Evolutionary conservation across 768 basidiomycete genomes (phyloP).

Genomic region (Suillus occidentalis): DNA sequence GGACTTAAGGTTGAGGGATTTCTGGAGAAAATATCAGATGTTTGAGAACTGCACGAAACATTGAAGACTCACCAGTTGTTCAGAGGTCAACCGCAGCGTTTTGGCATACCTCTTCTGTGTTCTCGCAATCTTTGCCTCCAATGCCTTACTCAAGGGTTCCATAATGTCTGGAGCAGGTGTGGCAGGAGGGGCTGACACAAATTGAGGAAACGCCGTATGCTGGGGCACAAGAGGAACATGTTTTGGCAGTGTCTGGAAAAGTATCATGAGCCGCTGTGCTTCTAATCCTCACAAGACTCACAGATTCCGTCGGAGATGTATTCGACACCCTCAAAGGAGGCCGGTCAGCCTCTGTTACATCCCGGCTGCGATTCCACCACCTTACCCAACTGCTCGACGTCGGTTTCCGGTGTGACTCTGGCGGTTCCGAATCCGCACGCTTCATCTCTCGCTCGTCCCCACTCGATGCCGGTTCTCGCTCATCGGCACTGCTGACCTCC

Average conservation of each 20-base stretch:
- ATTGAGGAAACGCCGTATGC: constrained; percentile 16
- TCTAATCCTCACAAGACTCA: constrained; percentile 6
- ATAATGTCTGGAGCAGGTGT: constrained; percentile 38
- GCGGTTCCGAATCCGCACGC: constrained; percentile 39
- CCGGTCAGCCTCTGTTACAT: constrained; percentile 26
- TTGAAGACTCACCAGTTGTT: constrained; percentile 74
- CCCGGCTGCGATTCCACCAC: constrained; percentile 77
- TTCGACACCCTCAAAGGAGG: constrained; percentile 24
- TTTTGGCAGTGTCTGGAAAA: constrained; percentile 16
- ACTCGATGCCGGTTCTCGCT: constrained; percentile 26
- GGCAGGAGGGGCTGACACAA: constrained; percentile 48
- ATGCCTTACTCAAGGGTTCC: constrained; percentile 25
- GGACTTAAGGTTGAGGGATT: constrained; percentile 78
- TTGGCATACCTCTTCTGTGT: constrained; percentile 74
- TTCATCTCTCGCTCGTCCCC: constrained; percentile 29
- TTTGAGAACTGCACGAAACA: not conserved
- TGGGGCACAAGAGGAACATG: not conserved
- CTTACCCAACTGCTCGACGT: constrained; percentile 75
- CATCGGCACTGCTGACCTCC: constrained; percentile 5
- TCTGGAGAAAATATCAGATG: constrained; percentile 43
- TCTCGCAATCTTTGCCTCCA: constrained; percentile 2
- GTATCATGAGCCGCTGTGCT: constrained; percentile 4
- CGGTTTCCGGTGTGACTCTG: constrained; percentile 40
- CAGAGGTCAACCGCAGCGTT: constrained; percentile 88
- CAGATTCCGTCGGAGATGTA: constrained; percentile 27